These are phyloP conservation scores for Bassia scoparia DNA, from an alignment of 148 eudicot genomes.

Conservation along the genomic window DNA sequence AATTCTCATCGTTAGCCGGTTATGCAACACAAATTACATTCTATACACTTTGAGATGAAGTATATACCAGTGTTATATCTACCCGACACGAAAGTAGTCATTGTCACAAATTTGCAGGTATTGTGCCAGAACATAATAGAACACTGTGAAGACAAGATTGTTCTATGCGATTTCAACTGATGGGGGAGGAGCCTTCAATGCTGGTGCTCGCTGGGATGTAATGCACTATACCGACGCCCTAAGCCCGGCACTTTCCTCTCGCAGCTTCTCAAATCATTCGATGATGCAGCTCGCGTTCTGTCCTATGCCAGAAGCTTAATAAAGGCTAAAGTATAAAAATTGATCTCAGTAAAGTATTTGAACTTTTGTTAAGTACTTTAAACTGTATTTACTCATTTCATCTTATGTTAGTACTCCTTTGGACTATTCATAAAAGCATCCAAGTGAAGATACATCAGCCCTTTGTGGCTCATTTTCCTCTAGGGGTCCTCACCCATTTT, in stretches of 20 bases:
- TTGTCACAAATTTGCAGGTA: constrained; percentile 15
- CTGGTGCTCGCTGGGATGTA: constrained; percentile 34
- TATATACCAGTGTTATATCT: too few relatives aligned
- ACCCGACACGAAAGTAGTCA: too few relatives aligned
- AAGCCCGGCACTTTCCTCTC: not conserved
- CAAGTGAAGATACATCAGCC: constrained; percentile 17
- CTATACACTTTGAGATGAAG: too few relatives aligned
- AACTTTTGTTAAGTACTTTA: not conserved
- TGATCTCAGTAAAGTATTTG: too few relatives aligned
- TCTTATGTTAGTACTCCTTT: constrained; percentile 18
- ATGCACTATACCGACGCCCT: constrained; percentile 9
- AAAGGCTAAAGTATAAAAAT: too few relatives aligned
- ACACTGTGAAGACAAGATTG: constrained; percentile 30
- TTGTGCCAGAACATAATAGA: constrained; percentile 11
- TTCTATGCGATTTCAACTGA: constrained; percentile 17
- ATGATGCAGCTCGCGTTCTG: constrained; percentile 23
- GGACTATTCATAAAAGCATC: constrained; percentile 28
- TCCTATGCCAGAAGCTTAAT: constrained; percentile 26
- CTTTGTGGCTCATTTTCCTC: constrained; percentile 33
- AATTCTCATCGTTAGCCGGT: constrained; percentile 12
- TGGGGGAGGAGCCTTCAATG: constrained; percentile 12
- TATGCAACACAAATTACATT: not conserved
- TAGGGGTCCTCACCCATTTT: constrained; percentile 29
- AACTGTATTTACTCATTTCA: not conserved
- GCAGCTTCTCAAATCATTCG: constrained; percentile 27